Evolutionary conservation across 495 filamentous ascomycete species (phyloP).

Genomic region (Neurospora africana): DNA sequence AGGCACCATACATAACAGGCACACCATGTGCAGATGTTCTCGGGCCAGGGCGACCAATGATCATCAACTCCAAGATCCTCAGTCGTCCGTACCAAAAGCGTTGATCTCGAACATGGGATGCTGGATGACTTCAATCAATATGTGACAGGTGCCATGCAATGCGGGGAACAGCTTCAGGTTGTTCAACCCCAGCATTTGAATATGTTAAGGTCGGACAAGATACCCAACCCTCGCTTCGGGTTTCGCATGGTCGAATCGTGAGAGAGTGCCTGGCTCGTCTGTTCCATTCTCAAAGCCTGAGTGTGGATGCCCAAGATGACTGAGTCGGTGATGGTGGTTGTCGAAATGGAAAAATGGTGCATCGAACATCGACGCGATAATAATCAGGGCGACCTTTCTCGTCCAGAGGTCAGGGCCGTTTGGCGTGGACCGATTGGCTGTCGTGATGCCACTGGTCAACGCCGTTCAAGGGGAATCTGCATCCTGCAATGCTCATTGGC

Average conservation of each 20-base stretch:
- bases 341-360: not conserved
- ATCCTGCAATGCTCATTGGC: not conserved
- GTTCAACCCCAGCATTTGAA: not conserved
- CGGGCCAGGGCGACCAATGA: not conserved
- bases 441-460: not conserved
- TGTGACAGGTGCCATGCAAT: not conserved
- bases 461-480: not conserved
- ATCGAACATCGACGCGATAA: not conserved
- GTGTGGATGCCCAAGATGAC: not conserved
- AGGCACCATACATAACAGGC: not conserved
- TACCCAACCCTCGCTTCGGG: not conserved
- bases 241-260: not conserved
- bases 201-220: not conserved
- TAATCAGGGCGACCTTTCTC: not conserved
- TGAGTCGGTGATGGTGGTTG: not conserved
- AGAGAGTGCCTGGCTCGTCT: not conserved
- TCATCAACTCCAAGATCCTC: not conserved
- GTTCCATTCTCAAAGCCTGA: not conserved
- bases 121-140: not conserved
- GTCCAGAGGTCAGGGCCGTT: not conserved
- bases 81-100: not conserved
- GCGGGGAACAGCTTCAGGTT: not conserved
- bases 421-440: constrained; percentile 2
- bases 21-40: not conserved
- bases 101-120: not conserved